Evolutionary conservation across 768 basidiomycete genomes (phyloP).

Genomic region (Sarcodon sp.): DNA sequence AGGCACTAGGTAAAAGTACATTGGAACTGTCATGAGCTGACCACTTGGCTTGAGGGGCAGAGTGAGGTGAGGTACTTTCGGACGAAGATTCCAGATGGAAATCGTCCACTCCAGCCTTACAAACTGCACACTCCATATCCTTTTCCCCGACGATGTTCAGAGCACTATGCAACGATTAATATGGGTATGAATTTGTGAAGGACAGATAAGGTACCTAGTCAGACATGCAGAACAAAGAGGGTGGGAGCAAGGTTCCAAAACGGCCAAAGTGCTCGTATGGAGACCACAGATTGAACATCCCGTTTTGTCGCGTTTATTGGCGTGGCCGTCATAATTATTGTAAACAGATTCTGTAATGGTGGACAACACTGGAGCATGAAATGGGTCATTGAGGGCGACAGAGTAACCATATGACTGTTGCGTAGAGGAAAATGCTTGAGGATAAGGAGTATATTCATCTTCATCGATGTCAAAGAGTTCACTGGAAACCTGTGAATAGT

Average conservation of each 20-base stretch:
- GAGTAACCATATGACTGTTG: slow-evolving; percentile 15
- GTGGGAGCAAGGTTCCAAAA: slow-evolving; percentile 66
- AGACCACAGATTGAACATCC: slow-evolving; percentile 57
- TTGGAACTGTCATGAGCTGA: slow-evolving; percentile 7
- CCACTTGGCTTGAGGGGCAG: slow-evolving; percentile 5
- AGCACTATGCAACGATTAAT: slow-evolving; percentile 23
- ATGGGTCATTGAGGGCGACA: slow-evolving; percentile 29
- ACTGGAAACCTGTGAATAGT: slow-evolving; percentile 16
- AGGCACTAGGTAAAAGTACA: slow-evolving; percentile 15
- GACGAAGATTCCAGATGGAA: slow-evolving; percentile 36
- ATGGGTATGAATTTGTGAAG: background rate
- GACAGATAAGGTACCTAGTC: slow-evolving; percentile 26
- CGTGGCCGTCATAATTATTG: slow-evolving; percentile 13
- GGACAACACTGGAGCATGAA: slow-evolving; percentile 21
- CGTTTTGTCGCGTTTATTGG: slow-evolving; percentile 12
- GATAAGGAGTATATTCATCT: slow-evolving; percentile 44
- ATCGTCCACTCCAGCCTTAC: slow-evolving; percentile 54
- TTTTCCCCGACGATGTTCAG: slow-evolving; percentile 87
- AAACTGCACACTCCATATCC: slow-evolving; percentile 76
- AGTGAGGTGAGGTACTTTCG: background rate
- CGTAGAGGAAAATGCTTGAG: slow-evolving; percentile 21
- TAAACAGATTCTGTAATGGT: slow-evolving; percentile 19
- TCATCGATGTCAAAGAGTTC: slow-evolving; percentile 70
- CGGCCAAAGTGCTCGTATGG: slow-evolving; percentile 34
- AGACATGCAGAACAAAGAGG: slow-evolving; percentile 70